Conservation (phyloP, 2,329 filamentous ascomycete species). For the Coleophoma crateriformis region DNA sequence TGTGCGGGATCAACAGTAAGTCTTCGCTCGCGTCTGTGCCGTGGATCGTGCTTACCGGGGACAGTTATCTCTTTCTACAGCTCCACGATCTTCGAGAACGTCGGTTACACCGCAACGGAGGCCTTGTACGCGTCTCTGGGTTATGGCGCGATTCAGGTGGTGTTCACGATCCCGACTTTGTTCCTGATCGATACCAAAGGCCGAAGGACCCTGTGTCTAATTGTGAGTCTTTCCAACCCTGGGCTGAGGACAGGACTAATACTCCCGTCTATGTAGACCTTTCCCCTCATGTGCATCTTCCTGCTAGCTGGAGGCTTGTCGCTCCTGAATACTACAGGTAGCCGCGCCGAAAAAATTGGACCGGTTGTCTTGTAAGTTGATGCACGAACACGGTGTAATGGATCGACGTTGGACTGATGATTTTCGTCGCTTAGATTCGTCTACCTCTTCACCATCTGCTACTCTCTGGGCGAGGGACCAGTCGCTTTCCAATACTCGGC, state of each 20-base stretch:
- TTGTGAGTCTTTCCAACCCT: background rate
- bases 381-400: slow-evolving; percentile 46
- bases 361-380: slow-evolving; percentile 54
- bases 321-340: slow-evolving; percentile 37
- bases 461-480: slow-evolving; percentile 56
- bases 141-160: slow-evolving; percentile 56
- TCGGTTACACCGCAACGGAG: slow-evolving; percentile 45
- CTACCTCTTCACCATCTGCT: slow-evolving; percentile 60
- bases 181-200: slow-evolving; percentile 61
- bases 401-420: slow-evolving; percentile 31
- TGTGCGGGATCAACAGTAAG: slow-evolving; percentile 50
- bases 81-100: slow-evolving; percentile 50
- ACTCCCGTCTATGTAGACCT: background rate
- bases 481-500: slow-evolving; percentile 57
- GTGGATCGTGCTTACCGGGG: slow-evolving; percentile 32
- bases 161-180: slow-evolving; percentile 57
- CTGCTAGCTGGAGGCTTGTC: slow-evolving; percentile 3
- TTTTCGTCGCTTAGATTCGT: slow-evolving; percentile 60
- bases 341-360: slow-evolving; percentile 44
- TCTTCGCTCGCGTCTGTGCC: slow-evolving; percentile 42
- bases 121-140: slow-evolving; percentile 57
- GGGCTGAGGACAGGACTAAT: background rate
- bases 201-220: slow-evolving; percentile 42
- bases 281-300: slow-evolving; percentile 4
- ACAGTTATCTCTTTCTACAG: slow-evolving; percentile 65